Conservation (phyloP, 2,329 filamentous ascomycete species). For the Fusarium scirpi region DNA sequence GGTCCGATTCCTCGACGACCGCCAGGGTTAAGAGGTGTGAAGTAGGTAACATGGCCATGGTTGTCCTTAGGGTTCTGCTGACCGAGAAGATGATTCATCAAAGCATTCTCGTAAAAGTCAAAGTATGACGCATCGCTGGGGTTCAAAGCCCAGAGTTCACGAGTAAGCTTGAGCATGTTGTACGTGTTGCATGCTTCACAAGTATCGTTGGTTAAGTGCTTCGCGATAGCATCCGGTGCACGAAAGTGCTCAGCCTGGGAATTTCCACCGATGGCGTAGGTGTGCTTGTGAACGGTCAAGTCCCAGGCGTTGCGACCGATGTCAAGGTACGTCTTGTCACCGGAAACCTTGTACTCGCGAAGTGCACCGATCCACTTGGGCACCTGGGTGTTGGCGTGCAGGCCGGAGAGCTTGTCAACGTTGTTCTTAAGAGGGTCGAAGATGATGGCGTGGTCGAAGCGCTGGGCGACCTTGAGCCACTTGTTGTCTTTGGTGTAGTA, state of each 20-base stretch:
- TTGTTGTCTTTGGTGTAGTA: conserved; percentile 58
- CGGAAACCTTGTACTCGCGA: conserved; percentile 62
- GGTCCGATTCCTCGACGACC: conserved; percentile 62
- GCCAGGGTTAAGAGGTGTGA: conserved; percentile 62
- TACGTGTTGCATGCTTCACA: conserved; percentile 66
- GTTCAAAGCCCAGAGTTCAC: conserved; percentile 61
- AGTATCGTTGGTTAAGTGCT: conserved; percentile 59
- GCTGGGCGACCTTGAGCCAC: conserved; percentile 61
- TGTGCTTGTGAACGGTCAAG: conserved; percentile 59
- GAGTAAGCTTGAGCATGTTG: conserved; percentile 68
- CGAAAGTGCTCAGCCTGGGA: conserved; percentile 66
- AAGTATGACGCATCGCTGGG: conserved; percentile 58
- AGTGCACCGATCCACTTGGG: conserved; percentile 66
- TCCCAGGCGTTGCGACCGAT: conserved; percentile 64
- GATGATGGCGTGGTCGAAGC: conserved; percentile 63
- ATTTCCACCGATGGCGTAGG: conserved; percentile 66
- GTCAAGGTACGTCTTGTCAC: conserved; percentile 57
- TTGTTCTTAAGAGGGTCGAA: conserved; percentile 61
- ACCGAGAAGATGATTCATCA: conserved; percentile 64
- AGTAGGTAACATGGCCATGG: conserved; percentile 66
- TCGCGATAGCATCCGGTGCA: conserved; percentile 59
- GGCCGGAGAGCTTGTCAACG: conserved; percentile 59
- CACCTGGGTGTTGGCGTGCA: conserved; percentile 66
- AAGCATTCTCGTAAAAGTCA: conserved; percentile 64
- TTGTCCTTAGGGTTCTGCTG: conserved; percentile 57